Conservation (phyloP, 805 yeast genomes). For the Cyberlindnera mrakii region DNA sequence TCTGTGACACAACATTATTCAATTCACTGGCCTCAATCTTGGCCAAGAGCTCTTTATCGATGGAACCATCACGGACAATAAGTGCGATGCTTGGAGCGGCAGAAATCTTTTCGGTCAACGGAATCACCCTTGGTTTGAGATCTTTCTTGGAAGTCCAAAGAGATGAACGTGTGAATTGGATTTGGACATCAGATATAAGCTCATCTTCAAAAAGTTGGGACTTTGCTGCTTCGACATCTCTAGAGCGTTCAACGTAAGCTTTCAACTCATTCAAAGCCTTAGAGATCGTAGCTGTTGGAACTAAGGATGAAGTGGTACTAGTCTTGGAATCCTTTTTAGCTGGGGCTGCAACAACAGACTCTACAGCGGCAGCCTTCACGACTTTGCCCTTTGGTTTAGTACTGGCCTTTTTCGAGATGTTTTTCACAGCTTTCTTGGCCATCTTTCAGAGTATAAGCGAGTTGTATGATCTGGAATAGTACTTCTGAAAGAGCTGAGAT, state of each 20-base stretch:
- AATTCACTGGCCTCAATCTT: slow-evolving; percentile 24
- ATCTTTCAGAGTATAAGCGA: not conserved
- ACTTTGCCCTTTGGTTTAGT: slow-evolving; percentile 24
- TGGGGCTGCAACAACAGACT: slow-evolving; percentile 10
- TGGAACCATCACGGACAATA: slow-evolving; percentile 59
- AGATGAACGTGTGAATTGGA: slow-evolving; percentile 62
- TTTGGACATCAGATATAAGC: slow-evolving; percentile 38
- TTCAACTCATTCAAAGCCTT: slow-evolving; percentile 62
- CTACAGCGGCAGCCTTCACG: slow-evolving; percentile 18
- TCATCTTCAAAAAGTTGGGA: slow-evolving; percentile 55
- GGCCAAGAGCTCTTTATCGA: slow-evolving; percentile 26
- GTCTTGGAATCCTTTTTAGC: slow-evolving; percentile 2
- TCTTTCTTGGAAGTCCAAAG: slow-evolving; percentile 51
- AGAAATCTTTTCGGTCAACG: slow-evolving; percentile 34
- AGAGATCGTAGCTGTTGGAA: slow-evolving; percentile 27
- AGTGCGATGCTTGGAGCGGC: slow-evolving; percentile 50
- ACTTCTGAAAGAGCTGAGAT: not conserved
- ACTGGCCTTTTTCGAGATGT: slow-evolving; percentile 12
- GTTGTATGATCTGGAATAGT: not conserved
- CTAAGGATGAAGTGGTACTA: slow-evolving; percentile 6
- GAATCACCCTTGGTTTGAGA: slow-evolving; percentile 31
- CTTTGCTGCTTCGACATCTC: slow-evolving; percentile 27
- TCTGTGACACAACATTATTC: slow-evolving; percentile 32
- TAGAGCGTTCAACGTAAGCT: slow-evolving; percentile 42
- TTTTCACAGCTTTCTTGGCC: slow-evolving; percentile 1